Evolutionary conservation across 108 stramenopile genomes (phyloP), one percentile per base, ranked within the genome.

Genomic region (Cyclotella cryptica): DNA sequence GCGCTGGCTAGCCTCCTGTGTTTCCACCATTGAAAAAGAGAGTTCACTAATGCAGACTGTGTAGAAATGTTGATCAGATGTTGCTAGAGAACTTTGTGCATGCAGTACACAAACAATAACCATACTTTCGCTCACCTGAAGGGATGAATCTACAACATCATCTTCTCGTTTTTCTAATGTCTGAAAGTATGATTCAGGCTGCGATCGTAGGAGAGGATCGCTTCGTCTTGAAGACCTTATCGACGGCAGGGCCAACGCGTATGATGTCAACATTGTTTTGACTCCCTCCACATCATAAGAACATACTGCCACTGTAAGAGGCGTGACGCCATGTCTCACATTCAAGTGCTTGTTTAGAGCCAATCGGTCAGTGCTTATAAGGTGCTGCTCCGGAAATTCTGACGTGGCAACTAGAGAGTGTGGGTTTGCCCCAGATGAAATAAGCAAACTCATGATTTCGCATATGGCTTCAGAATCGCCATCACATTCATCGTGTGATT

Each of bases 201-300:
- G 65, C 19, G 21, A 14, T 42, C 74, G 55, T 13, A 93, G 72
- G 14, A 81, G 61, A 10, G 92, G 90, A 77, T 93, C 92, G 22
- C 77, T 73, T 53, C 90, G 78, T 30, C 90, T 71, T 9, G 55
- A 14, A 17, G 47, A 73, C 67, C 73, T 57, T 27, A 19, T 13
- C 21, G 43, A 53, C 19, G 28, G 13, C 35, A 74, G 12, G 45
- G 43, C 40, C 13, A 51, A 44, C 6, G 30, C 39, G 54, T 78
- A 86, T 24, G 65, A 47, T 17, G 74, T 55, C 12, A 87, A 15
- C 69, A 85, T 73, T 46, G 78, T 54, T 19, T 46, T 53, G 0
- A 85, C 40, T 27, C 69, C 53, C 18, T 63, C 30, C 10, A 53
- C 60, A 51, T 86, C 83, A 28, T 55, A 40, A 57, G 39, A 51